Base-by-base conservation (phyloP, 2,329 filamentous ascomycete genomes). In the Verticillium nubilum region DNA sequence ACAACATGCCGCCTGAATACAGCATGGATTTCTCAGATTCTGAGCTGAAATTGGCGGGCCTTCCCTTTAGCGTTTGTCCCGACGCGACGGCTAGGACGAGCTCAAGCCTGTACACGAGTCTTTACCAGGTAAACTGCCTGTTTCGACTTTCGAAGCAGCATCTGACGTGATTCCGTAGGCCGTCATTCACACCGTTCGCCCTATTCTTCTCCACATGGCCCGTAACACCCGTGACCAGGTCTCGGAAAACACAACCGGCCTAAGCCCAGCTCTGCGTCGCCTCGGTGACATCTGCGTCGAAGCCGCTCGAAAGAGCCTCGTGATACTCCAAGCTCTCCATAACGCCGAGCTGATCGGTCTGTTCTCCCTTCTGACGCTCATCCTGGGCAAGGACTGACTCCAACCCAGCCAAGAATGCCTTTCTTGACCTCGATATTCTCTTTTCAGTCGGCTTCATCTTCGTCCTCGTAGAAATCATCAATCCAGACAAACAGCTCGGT, bases 401-500 rank as follows among this genome's bases (percentile, higher is more conserved):
- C 13, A 17, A 2, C 12, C 4, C 9, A 63, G 61, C 61, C 7
- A 62, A 57, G 0, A 61, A 61, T 19, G 60, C 57, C 4, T 63
- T 62, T 33, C 61, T 63, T 53, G 61, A 63, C 27, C 56, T 62
- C 17, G 61, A 63, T 26, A 60, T 60, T 12, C 59, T 62, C 23
- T 63, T 63, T 53, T 63, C 61, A 5, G 60, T 60, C 13, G 61
- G 60, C 13, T 63, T 63, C 54, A 60, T 63, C 19, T 60, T 63
- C 54, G 58, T 63, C 35, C 29, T 63, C 15, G 61, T 59, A 1
- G 52, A 62, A 19, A 56, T 58, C 37, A 59, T 62, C 50, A 60
- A 60, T 15, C 58, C 50, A 0, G 56, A 56, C 2, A 60, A 62
- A n/a, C 29, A 35, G 4, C 50, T 60, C 1, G 60, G 60, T 1